A percentile compares a stretch with the other conserved stretches of the same genome.
These are phyloP conservation scores for Kondoa subrosea DNA, from an alignment of 768 basidiomycete species.

Conservation along the genomic window DNA sequence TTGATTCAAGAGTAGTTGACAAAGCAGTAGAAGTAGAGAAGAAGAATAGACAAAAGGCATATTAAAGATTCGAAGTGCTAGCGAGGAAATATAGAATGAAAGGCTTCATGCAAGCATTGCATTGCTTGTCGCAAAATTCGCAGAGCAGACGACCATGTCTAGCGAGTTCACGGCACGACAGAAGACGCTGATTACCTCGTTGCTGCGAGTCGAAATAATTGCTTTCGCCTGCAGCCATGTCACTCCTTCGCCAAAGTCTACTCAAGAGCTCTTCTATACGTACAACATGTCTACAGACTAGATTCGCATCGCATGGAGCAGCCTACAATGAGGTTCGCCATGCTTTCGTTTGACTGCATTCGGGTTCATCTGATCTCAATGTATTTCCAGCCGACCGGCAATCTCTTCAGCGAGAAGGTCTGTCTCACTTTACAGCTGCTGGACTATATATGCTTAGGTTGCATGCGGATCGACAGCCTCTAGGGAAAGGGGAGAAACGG, in stretches of 20 bases:
- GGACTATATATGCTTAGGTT: not conserved
- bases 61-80: no score
- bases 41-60: no score
- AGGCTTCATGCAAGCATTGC: no score
- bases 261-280: not conserved
- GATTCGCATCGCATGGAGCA: not conserved
- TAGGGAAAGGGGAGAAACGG: conserved; percentile 28
- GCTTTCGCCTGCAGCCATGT: not conserved
- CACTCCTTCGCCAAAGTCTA: not conserved
- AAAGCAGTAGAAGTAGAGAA: no score
- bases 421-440: not conserved
- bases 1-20: no score
- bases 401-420: conserved; percentile 7
- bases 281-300: not conserved
- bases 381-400: not conserved
- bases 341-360: not conserved
- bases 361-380: not conserved
- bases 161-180: not conserved
- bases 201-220: no score
- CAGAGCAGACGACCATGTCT: no score
- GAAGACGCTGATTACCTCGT: no score
- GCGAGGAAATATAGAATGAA: no score
- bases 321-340: not conserved
- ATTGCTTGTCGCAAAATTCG: no score
- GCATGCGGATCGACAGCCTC: conserved; percentile 3